phyloP scores from a whole-genome alignment of 208 protist species.

The Borovskyia barvae region DNA sequence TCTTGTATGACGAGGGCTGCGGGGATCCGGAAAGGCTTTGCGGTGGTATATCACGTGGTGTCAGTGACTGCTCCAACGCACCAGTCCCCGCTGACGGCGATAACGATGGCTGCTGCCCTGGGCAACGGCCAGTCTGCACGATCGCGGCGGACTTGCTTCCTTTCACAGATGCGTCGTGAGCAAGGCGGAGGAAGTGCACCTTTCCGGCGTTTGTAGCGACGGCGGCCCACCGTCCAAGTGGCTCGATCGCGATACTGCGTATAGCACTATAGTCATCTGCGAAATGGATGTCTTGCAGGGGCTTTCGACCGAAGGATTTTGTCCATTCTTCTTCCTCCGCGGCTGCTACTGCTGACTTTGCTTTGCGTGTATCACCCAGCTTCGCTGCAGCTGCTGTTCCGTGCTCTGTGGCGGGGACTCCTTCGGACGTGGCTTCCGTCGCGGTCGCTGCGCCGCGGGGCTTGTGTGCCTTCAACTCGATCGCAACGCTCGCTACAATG shows the following conservation, averaged over 20 bases:
- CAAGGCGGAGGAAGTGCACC: conserved; percentile 78
- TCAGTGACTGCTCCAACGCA: too few species aligned
- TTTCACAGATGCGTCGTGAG: conserved; percentile 24
- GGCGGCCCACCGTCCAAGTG: conserved; percentile 67
- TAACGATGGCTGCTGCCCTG: too few species aligned
- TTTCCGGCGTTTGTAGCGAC: conserved; percentile 80
- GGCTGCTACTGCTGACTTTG: neutral
- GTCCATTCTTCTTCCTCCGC: conserved; percentile 9
- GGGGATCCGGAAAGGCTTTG: neutral
- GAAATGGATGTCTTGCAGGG: conserved; percentile 80
- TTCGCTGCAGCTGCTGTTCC: neutral
- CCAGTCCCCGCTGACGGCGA: too few species aligned
- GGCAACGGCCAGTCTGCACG: too few species aligned
- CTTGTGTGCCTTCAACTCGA: conserved; percentile 26
- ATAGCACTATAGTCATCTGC: conserved; percentile 77
- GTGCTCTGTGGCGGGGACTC: neutral
- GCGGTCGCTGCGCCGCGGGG: neutral
- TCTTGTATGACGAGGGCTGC: conserved; percentile 16
- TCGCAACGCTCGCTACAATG: conserved; percentile 52
- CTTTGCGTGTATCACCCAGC: neutral
- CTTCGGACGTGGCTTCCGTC: neutral
- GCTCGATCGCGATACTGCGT: conserved; percentile 77
- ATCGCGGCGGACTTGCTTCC: conserved; percentile 29
- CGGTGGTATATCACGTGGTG: too few species aligned
- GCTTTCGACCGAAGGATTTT: conserved; percentile 35